Base-by-base conservation (phyloP, 768 basidiomycete species). In the Kwoniella europaea region DNA sequence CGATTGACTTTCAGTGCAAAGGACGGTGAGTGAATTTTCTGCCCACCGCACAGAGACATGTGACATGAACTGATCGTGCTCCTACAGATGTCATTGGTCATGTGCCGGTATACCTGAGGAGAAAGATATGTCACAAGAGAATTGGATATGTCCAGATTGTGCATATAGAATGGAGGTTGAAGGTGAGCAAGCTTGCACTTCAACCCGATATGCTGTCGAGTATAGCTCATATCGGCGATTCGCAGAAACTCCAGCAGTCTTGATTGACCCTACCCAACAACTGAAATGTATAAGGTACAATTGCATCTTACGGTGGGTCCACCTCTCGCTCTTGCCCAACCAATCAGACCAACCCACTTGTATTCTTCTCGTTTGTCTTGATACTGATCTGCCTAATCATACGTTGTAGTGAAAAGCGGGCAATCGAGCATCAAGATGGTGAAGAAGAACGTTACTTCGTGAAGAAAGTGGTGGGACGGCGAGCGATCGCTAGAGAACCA, bases 131-230 rank as follows among this genome's bases (percentile, higher is more conserved):
- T 42, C 68, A 3, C 16, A 65, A 3, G 68, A 70, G 63, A 70
- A 50, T 22, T 70, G 68, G 68, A 53, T 65, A 7, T 70, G 68
- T 41, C 68, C 68, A 15, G 68, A 70, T 42, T 70, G 68, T 50
- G 41, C 20, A 10, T 65, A 59, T 18, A 41, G 27, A 12, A 60
- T 65, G 20, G 46, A 57, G 6, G 63, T 58, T 24, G 44, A 64
- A n/a, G 68, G 68, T 69, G 54, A 69, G 68, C 20, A 5, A 6
- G 52, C 4, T 41, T 54, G 18, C 24, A 24, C 22, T 16, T 18
- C 50, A 52, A 52, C 22, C 41, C 42, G 35, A 29, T 18, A 12
- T 13, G 15, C 22, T 57, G 20, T 22, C 12, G 24, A 29, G 5
- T 29, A 29, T 29, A 43, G 59, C 59, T 62, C n/a, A 29, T 58